These are phyloP conservation scores for Phytophthora pinifolia DNA, from an alignment of 352 stramenopile species.

Conservation along the genomic window DNA sequence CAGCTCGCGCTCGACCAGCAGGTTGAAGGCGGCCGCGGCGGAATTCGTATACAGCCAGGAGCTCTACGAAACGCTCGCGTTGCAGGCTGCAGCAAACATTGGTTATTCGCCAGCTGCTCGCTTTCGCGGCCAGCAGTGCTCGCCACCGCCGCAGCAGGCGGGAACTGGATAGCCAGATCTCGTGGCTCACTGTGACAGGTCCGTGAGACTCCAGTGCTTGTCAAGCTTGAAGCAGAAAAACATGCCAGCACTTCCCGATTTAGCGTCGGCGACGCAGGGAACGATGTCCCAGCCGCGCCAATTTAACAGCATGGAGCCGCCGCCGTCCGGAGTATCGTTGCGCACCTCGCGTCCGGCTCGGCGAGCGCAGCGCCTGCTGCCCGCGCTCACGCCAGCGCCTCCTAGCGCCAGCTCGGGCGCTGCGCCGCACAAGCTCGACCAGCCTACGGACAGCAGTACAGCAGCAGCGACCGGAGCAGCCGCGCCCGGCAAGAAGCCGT, in stretches of 20 bases:
- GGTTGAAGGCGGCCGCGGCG: no score
- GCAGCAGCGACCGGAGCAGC: slow-evolving; percentile 1
- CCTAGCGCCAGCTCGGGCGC: slow-evolving; percentile 14
- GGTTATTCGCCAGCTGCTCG: no score
- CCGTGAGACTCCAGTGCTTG: slow-evolving; percentile 10
- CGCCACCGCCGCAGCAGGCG: not conserved
- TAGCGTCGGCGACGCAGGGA: slow-evolving; percentile 2
- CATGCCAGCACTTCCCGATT: slow-evolving; percentile 14
- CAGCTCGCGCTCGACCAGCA: not conserved
- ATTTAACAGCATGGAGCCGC: slow-evolving; percentile 21
- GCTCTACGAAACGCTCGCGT: slow-evolving; percentile 22
- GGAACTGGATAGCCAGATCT: slow-evolving; percentile 16
- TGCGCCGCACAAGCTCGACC: slow-evolving; percentile 22
- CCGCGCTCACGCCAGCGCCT: slow-evolving; percentile 25
- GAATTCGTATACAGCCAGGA: slow-evolving; percentile 20
- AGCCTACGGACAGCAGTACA: slow-evolving; percentile 11
- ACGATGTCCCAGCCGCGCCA: slow-evolving; percentile 10
- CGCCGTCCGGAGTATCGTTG: not conserved
- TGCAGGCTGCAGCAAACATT: no score
- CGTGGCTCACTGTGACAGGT: not conserved
- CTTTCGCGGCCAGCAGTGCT: no score
- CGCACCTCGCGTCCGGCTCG: slow-evolving; percentile 5
- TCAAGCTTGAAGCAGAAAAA: no score
- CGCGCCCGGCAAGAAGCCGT: slow-evolving; percentile 24
- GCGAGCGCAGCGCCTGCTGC: slow-evolving; percentile 22